A percentile compares a stretch with the other conserved stretches of the same genome.
Evolutionary conservation across 106 monocot species (phyloP).

Genomic region (Cymbidium sinense): DNA sequence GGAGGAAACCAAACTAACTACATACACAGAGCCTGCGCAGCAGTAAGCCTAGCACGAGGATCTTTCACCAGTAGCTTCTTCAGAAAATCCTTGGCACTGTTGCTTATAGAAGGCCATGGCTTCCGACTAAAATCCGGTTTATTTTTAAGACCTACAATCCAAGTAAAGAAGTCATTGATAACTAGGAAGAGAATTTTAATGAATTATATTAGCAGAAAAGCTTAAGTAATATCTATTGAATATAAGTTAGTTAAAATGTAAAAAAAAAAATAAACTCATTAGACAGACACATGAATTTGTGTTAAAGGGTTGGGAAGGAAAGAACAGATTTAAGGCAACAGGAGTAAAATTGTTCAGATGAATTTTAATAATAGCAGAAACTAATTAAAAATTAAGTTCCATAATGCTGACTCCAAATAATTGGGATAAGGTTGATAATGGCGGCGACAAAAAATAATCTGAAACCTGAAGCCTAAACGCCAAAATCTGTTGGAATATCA

Average conservation of each 20-base stretch:
- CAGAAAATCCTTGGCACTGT: slow-evolving; percentile 89
- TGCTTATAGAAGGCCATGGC: slow-evolving; percentile 88
- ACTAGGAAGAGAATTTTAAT: background rate
- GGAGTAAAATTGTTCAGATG: too few relatives aligned
- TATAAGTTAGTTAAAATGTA: too few relatives aligned
- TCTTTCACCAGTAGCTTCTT: slow-evolving; percentile 89
- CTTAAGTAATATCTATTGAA: too few relatives aligned
- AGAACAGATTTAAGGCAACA: too few relatives aligned
- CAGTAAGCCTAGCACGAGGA: slow-evolving; percentile 82
- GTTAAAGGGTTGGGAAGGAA: too few relatives aligned
- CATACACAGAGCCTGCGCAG: slow-evolving; percentile 97
- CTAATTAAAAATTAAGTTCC: too few relatives aligned
- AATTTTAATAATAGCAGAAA: too few relatives aligned
- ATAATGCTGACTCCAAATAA: too few relatives aligned
- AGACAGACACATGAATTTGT: too few relatives aligned
- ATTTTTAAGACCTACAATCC: slow-evolving; percentile 65
- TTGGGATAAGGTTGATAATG: background rate
- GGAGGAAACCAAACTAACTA: slow-evolving; percentile 18
- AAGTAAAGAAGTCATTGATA: background rate
- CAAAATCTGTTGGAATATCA: background rate
- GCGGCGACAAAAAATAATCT: background rate
- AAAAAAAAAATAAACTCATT: too few relatives aligned
- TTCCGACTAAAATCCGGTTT: slow-evolving; percentile 90
- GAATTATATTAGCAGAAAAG: too few relatives aligned
- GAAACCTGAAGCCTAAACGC: background rate